phyloP scores from a whole-genome alignment of 495 filamentous ascomycete species.

The Glonium stellatum region DNA sequence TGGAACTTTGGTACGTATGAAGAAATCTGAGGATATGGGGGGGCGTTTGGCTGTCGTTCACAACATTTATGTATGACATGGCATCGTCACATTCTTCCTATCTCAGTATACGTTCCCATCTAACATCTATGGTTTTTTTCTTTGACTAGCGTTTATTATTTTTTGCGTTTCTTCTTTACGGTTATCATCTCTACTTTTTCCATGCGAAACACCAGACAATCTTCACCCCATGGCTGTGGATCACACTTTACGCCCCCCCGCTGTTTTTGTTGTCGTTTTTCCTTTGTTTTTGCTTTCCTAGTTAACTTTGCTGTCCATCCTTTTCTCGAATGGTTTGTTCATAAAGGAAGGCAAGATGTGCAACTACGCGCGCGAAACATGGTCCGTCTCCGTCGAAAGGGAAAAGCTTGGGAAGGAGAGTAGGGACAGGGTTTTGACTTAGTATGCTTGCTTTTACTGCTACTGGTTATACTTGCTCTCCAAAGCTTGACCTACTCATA shows the following conservation, averaged over 20 bases:
- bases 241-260: background rate
- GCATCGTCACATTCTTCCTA: conserved; percentile 1
- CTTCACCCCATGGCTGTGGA: background rate
- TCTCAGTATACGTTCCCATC: background rate
- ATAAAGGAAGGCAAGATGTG: conserved; percentile 2
- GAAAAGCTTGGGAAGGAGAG: background rate
- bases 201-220: background rate
- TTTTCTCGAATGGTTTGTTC: background rate
- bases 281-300: background rate
- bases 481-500: background rate
- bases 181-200: background rate
- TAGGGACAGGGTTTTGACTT: background rate
- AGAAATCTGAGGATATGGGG: background rate
- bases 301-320: conserved; percentile 1
- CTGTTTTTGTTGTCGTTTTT: background rate
- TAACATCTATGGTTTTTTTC: background rate
- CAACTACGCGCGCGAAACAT: background rate
- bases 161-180: background rate
- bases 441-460: background rate
- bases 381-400: background rate
- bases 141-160: background rate
- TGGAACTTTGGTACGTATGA: background rate
- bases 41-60: conserved; percentile 3
- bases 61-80: background rate
- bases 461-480: background rate